These are phyloP conservation scores for Solanum hybrid DNA, from an alignment of 305 asterid genomes.

Conservation along the genomic window DNA sequence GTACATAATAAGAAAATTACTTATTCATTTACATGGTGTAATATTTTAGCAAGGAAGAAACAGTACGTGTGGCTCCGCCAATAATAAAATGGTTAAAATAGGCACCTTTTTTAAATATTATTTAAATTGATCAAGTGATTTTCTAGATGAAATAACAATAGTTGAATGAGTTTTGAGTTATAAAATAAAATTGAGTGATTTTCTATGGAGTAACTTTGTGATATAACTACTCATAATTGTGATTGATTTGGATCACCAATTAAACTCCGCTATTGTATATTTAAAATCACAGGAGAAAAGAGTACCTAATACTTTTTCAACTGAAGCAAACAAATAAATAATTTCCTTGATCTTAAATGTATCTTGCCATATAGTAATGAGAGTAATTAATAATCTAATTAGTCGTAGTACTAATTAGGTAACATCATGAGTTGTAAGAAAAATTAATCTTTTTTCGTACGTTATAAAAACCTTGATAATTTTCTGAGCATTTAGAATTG, in stretches of 20 bases:
- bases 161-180: no score
- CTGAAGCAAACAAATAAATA: not conserved
- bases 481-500: not conserved
- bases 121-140: not conserved
- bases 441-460: no score
- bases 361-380: not conserved
- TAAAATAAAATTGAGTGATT: no score
- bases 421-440: not conserved
- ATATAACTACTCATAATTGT: not conserved
- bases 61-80: not conserved
- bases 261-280: not conserved
- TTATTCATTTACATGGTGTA: not conserved
- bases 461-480: not conserved
- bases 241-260: not conserved
- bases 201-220: no score
- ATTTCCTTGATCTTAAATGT: not conserved
- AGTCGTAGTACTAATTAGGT: not conserved
- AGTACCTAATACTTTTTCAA: not conserved
- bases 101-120: not conserved
- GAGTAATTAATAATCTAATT: not conserved
- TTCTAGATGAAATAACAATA: no score
- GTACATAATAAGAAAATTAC: not conserved
- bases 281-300: not conserved
- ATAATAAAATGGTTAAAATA: not conserved
- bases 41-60: not conserved